These are phyloP conservation scores for Cardamine chenopodiifolia DNA, from an alignment of 345 rosid species.

Conservation along the genomic window DNA sequence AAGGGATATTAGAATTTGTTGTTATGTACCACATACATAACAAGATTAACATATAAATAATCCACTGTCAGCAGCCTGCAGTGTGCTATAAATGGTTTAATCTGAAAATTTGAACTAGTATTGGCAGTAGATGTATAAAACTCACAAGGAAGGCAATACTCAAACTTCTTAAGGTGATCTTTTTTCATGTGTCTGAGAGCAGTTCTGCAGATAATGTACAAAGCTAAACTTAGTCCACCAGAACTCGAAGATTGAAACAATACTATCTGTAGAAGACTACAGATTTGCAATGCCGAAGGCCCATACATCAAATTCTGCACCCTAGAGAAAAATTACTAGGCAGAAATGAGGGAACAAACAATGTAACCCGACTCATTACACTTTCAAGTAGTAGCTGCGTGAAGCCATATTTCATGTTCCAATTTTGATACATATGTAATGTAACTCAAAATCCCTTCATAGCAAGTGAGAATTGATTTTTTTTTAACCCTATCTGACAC, in stretches of 20 bases:
- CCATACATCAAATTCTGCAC: neutral
- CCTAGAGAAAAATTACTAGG: neutral
- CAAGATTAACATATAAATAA: conserved; percentile 5
- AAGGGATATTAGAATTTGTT: neutral
- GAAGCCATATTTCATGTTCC: neutral
- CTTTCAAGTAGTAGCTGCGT: neutral
- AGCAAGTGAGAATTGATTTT: neutral
- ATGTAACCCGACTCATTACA: neutral
- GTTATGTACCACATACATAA: neutral
- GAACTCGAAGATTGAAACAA: conserved; percentile 5
- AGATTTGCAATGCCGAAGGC: neutral
- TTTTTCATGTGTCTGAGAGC: conserved; percentile 89
- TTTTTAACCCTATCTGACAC: neutral
- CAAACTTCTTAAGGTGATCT: conserved; percentile 84
- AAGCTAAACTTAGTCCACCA: conserved; percentile 23
- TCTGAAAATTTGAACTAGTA: neutral
- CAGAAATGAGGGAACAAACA: conserved; percentile 6
- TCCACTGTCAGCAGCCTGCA: neutral
- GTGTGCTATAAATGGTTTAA: neutral
- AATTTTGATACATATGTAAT: neutral
- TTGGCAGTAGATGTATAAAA: conserved; percentile 35
- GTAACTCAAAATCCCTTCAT: conserved; percentile 8
- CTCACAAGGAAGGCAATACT: conserved; percentile 97
- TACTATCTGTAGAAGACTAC: neutral
- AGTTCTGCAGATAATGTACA: conserved; percentile 59